Percentiles rank a stretch among this genome's conserved stretches.
Conservation (phyloP, 2,329 filamentous ascomycete genomes). For the Aspergillus calidoustus region DNA sequence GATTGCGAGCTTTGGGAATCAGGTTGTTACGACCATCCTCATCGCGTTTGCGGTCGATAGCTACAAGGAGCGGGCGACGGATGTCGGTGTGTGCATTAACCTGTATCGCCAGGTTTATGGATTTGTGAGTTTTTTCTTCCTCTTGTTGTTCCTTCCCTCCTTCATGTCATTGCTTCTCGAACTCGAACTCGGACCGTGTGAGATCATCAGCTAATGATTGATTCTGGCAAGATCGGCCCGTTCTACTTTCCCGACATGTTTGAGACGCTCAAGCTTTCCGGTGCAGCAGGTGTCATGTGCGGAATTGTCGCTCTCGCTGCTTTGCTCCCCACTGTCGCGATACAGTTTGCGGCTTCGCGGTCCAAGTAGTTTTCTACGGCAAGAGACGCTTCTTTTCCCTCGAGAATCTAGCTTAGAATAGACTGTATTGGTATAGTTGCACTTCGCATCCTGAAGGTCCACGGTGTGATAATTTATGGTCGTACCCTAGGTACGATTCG, state of each 20-base stretch:
- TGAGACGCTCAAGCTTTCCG: conserved; percentile 36
- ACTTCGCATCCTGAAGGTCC: too few relatives aligned
- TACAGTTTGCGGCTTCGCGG: conserved; percentile 31
- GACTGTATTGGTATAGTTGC: too few relatives aligned
- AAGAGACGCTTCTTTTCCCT: too few relatives aligned
- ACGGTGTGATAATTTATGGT: too few relatives aligned
- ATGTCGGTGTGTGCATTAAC: conserved; percentile 63
- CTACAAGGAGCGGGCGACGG: conserved; percentile 56
- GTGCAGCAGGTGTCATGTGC: conserved; percentile 41
- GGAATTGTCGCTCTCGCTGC: conserved; percentile 42
- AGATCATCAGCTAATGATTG: background rate
- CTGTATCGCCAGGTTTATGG: conserved; percentile 60
- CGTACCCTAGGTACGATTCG: too few relatives aligned
- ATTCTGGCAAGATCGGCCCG: conserved; percentile 26
- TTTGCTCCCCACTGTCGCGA: conserved; percentile 36
- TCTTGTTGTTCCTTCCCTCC: too few relatives aligned
- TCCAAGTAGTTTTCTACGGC: too few relatives aligned
- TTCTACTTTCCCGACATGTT: conserved; percentile 48
- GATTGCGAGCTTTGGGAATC: conserved; percentile 60
- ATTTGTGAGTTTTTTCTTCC: conserved; percentile 34
- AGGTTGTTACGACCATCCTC: conserved; percentile 64
- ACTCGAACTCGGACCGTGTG: background rate
- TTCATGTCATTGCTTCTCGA: background rate
- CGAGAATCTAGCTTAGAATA: too few relatives aligned
- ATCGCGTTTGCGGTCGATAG: conserved; percentile 66